Evolutionary conservation across 1,139 yeast genomes (phyloP), one percentile per base, ranked within the genome.

Genomic region (Saccharomyces hybrid): DNA sequence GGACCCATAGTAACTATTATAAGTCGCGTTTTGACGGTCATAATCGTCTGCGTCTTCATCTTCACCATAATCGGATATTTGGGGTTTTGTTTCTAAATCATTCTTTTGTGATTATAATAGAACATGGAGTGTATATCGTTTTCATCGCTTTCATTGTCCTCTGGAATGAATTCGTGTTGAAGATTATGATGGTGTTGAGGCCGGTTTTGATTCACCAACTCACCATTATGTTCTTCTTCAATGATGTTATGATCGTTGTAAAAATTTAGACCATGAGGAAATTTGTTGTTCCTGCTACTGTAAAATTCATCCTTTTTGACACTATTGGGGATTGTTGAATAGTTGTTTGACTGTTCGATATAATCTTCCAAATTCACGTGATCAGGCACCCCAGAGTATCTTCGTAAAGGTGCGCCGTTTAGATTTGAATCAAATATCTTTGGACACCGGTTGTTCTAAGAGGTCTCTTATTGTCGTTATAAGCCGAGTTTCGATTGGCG

Each of bases 381-480:
- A 64, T 83, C 86, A 0, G 87, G 86, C 3, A 84, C 79, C 31
- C 85, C 86, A 28, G 89, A 84, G 62, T 86, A 85, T 50, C 91
- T 73, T 64, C 91, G 75, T 3, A 89, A 81, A 12, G 50, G 42
- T 0, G 86, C 79, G 0, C 89, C 89, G 11, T 38, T 38, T 9
- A 21, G 24, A 58, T 81, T 84, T 24, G 82, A 80, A 62, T 86
- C 90, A 68, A 85, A 85, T 5, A 85, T 70, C 57, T 83, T 83
- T 82, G 0, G 89, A 84, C 0, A 90, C 84, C 1, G 89, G 89
- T 84, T 2, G 89, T 84, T 51, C 91, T 80, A 69, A 64, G 75
- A 38, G 73, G 75, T 54, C 71, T 71, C 52, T 55, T 61, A 51
- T 53, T 56, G 24, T 60, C 57, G 55, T 50, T 52, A n/a, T 51